A percentile compares a stretch with the other conserved stretches of the same genome.
phyloP scores from a whole-genome alignment of 2,329 filamentous ascomycete species.

The Ophiognomonia clavigignenti-juglandacearum region DNA sequence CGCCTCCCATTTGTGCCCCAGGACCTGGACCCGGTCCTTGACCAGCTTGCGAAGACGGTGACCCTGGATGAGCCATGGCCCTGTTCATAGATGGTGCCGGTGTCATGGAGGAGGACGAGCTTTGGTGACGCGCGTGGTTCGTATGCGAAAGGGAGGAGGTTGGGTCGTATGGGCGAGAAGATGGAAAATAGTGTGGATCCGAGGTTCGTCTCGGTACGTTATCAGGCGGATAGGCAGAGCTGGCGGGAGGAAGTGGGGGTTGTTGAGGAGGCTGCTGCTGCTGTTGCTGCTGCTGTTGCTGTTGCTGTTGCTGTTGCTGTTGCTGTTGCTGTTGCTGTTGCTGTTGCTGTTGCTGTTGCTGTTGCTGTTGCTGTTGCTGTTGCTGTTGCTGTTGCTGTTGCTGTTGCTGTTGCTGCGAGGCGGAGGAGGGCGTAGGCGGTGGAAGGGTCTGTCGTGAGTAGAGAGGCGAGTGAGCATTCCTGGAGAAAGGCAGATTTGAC shows the following conservation, averaged over 20 bases:
- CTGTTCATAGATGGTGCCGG: constrained; percentile 32
- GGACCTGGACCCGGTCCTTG: constrained; percentile 23
- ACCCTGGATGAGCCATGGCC: constrained; percentile 42
- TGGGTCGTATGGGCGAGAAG: constrained; percentile 29
- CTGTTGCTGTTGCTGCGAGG: constrained; percentile 13
- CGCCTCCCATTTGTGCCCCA: constrained; percentile 21
- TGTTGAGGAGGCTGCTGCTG: constrained; percentile 12
- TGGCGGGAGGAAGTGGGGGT: constrained; percentile 18
- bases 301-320: constrained; percentile 12
- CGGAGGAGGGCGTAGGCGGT: constrained; percentile 15
- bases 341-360: constrained; percentile 16
- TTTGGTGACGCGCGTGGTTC: constrained; percentile 37
- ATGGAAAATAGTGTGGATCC: constrained; percentile 38
- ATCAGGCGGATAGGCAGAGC: constrained; percentile 24
- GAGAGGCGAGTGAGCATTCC: constrained; percentile 28
- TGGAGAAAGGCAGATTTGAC: constrained; percentile 27
- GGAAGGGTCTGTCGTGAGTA: constrained; percentile 27
- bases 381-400: not conserved
- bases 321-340: constrained; percentile 12
- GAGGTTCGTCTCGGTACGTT: constrained; percentile 33
- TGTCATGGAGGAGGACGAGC: constrained; percentile 40
- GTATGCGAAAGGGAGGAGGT: constrained; percentile 24
- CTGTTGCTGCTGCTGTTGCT: constrained; percentile 16
- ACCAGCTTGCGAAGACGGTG: constrained; percentile 33
- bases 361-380: constrained; percentile 3